Base-by-base conservation (phyloP, 495 filamentous ascomycete species). In the Podospora fimiseda region DNA sequence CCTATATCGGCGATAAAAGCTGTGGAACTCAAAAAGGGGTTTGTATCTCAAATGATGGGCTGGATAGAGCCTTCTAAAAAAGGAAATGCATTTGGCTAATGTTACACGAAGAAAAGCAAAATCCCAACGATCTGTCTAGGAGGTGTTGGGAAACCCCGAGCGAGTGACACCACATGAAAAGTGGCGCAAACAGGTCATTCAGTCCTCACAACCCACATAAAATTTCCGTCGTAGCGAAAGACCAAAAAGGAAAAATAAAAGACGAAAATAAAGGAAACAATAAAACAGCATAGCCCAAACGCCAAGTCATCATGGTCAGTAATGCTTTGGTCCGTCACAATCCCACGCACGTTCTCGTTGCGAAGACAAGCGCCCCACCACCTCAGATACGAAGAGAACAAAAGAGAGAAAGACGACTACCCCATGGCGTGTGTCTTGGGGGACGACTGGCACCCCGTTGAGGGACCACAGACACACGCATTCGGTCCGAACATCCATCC, bases 71-170 rank as follows among this genome's bases (percentile, higher is more conserved):
- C 11, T 30, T 33, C 44, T 16, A 11, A 1, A 47, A 15, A 22
- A 23, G 44, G 21, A 33, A 19, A 47, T 3, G 11, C 44, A 24
- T 15, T 23, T 23, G 13, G 44, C n/a, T 15, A 13, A 16, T n/a
- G 44, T 47, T 47, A 47, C 44, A 47, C 44, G 9, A 30, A 33
- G 24, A n/a, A 47, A 47, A 21, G 33, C 33, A 33, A n/a, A 47
- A 45, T 8, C 14, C 44, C 21, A 20, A 30, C 3, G 19, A 14
- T 8, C 11, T 30, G 15, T 22, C 44, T 9, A 27, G 33, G 16
- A 23, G n/a, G 4, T 46, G 22, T 46, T n/a, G 22, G 33, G 22
- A 24, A 47, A 16, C 23, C 23, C 44, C 44, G 21, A 14, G 22
- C 42, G 23, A 22, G 19, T 44, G 19, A 19, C 19, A 19, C 9